A percentile compares a stretch with the other conserved stretches of the same genome.
Conservation (phyloP, 305 asterid species). For the Solanum hybrid region DNA sequence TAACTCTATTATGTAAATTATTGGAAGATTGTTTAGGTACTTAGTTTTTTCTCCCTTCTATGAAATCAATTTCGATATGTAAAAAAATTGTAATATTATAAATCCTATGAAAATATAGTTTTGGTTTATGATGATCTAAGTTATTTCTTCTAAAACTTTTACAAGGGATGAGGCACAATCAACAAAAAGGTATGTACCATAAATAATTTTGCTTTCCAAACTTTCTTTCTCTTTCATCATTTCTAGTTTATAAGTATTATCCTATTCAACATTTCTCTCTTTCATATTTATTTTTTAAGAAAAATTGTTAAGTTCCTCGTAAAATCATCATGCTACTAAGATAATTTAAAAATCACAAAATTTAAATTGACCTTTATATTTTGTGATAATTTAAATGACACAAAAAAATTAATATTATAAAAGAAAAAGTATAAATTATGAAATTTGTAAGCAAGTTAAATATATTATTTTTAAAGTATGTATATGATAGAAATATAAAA, state of each 20-base stretch:
- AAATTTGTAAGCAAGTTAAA: not conserved
- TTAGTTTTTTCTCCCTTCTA: not conserved
- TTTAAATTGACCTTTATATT: not conserved
- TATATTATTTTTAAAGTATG: no score
- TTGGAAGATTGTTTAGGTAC: not conserved
- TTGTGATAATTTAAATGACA: not conserved
- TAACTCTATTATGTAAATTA: not conserved
- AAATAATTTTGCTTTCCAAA: no score
- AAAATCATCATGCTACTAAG: not conserved
- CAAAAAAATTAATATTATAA: no score
- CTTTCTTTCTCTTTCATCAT: not conserved
- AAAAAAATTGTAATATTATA: not conserved
- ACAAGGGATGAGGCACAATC: not conserved
- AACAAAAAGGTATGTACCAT: not conserved
- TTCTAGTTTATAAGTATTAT: not conserved
- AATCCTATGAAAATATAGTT: not conserved
- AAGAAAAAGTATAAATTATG: not conserved
- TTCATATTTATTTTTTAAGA: not conserved
- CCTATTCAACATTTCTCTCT: not conserved
- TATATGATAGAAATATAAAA: no score
- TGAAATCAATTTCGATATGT: not conserved
- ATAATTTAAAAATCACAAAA: not conserved
- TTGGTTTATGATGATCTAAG: not conserved
- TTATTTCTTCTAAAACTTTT: not conserved
- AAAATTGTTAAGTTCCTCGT: not conserved